Evolutionary conservation across 2,329 filamentous ascomycete genomes (phyloP).

Genomic region (Periconia sp.): DNA sequence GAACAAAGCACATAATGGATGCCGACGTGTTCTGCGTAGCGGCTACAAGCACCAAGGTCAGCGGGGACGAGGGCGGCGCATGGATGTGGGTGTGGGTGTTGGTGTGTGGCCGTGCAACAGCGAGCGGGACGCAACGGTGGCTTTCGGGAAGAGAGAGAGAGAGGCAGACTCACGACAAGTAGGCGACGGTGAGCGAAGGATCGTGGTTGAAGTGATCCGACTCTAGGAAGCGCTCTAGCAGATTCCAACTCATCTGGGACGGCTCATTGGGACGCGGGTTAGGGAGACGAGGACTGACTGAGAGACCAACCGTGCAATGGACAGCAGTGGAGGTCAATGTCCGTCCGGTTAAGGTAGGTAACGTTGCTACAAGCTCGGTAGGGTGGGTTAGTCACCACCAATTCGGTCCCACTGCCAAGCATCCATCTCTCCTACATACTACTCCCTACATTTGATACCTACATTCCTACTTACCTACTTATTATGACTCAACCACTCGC

Average conservation of each 20-base stretch:
- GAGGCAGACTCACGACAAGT: slow-evolving; percentile 70
- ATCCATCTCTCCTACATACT: too few relatives aligned
- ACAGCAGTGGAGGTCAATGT: neutral
- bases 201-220: slow-evolving; percentile 93
- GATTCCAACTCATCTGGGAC: slow-evolving; percentile 68
- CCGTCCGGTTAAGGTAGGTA: too few relatives aligned
- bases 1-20: slow-evolving; percentile 88
- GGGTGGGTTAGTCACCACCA: too few relatives aligned
- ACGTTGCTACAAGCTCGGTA: too few relatives aligned
- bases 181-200: slow-evolving; percentile 84
- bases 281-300: neutral
- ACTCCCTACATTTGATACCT: too few relatives aligned
- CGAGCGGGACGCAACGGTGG: slow-evolving; percentile 29
- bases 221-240: slow-evolving; percentile 88
- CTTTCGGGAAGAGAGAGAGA: slow-evolving; percentile 13
- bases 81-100: neutral
- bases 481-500: too few relatives aligned
- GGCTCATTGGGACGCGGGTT: slow-evolving; percentile 39
- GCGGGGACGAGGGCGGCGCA: slow-evolving; percentile 12
- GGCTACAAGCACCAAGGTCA: slow-evolving; percentile 54
- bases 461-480: too few relatives aligned
- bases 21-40: slow-evolving; percentile 86
- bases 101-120: slow-evolving; percentile 13
- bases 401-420: too few relatives aligned
- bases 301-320: too few relatives aligned